Evolutionary conservation across 2,329 filamentous ascomycete genomes (phyloP).

Genomic region (Fusarium cicatricum): DNA sequence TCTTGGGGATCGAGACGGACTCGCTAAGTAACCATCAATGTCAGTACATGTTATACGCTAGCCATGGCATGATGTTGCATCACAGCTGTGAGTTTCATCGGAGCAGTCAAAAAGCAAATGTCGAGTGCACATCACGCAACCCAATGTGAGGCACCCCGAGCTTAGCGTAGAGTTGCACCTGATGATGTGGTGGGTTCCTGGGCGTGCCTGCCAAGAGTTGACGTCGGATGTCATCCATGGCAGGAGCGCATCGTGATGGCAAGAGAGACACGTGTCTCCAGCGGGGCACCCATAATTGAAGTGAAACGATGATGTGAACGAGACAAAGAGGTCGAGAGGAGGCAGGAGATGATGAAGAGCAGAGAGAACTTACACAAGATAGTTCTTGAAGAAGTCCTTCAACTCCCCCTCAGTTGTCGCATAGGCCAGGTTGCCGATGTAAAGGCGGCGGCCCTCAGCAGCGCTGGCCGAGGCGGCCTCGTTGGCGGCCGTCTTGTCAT

Average conservation of each 20-base stretch:
- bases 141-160: neutral
- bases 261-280: constrained; percentile 40
- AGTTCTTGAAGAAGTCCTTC: constrained; percentile 99
- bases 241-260: constrained; percentile 21
- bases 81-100: neutral
- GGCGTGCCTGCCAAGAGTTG: constrained; percentile 16
- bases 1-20: constrained; percentile 98
- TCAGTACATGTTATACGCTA: constrained; percentile 39
- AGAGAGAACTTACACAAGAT: constrained; percentile 85
- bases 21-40: constrained; percentile 67
- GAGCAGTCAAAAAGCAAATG: neutral
- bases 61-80: neutral
- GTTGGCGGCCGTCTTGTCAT: constrained; percentile 71
- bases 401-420: constrained; percentile 99
- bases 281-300: constrained; percentile 3
- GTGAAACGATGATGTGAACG: constrained; percentile 3
- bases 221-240: constrained; percentile 14
- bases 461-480: constrained; percentile 96
- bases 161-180: neutral
- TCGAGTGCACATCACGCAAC: neutral
- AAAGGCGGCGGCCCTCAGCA: constrained; percentile 98
- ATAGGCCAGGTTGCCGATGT: constrained; percentile 99
- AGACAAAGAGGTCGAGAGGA: neutral
- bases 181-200: constrained; percentile 10
- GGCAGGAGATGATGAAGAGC: neutral